These are phyloP conservation scores for Afroboletus lepidellus DNA, from an alignment of 1,284 basidiomycete genomes.

Conservation along the genomic window DNA sequence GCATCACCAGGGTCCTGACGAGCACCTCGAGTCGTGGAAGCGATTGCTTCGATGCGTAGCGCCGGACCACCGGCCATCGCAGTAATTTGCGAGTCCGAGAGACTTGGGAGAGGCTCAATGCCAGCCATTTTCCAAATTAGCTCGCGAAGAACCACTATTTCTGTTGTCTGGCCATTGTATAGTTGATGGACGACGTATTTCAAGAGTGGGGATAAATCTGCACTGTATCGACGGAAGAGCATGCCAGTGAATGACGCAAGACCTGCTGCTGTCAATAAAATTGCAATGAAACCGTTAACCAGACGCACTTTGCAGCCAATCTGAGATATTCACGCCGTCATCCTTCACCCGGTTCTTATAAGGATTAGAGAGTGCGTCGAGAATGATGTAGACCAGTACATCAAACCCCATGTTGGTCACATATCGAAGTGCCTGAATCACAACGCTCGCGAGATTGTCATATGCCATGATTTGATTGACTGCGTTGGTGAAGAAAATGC, in stretches of 20 bases:
- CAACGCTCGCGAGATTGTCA: constrained; percentile 88
- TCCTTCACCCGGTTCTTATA: constrained; percentile 85
- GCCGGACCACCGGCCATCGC: constrained; percentile 90
- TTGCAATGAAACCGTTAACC: constrained; percentile 1
- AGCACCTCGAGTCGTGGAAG: constrained; percentile 68
- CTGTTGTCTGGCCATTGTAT: constrained; percentile 79
- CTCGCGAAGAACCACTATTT: constrained; percentile 89
- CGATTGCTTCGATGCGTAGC: constrained; percentile 83
- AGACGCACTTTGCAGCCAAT: constrained; percentile 90
- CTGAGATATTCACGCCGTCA: constrained; percentile 88
- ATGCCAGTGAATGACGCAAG: constrained; percentile 92
- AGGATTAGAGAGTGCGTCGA: constrained; percentile 88
- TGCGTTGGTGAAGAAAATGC: constrained; percentile 86
- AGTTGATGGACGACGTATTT: constrained; percentile 93
- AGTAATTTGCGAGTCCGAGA: constrained; percentile 85
- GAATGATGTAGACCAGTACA: constrained; percentile 83
- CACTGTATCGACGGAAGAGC: constrained; percentile 84
- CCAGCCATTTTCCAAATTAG: constrained; percentile 95
- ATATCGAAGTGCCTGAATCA: constrained; percentile 90
- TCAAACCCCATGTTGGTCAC: constrained; percentile 93
- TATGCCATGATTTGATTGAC: constrained; percentile 97
- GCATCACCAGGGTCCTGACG: constrained; percentile 63
- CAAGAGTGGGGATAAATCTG: constrained; percentile 82
- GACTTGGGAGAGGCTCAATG: constrained; percentile 85
- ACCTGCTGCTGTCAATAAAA: constrained; percentile 44